Conservation (phyloP, 768 basidiomycete genomes). For the Pseudohyphozyma bogoriensis region DNA sequence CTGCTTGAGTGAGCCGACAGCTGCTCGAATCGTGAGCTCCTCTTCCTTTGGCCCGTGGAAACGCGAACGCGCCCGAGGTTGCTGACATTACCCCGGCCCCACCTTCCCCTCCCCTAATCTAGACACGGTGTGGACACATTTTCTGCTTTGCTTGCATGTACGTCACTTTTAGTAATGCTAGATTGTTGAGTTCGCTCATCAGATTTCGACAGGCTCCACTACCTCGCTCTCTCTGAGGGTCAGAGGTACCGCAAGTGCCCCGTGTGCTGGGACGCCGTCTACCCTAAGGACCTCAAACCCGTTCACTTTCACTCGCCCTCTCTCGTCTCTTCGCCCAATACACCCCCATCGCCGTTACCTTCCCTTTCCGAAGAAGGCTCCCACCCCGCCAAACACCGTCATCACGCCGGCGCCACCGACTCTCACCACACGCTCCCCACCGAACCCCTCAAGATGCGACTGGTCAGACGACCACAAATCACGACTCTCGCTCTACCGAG, state of each 20-base stretch:
- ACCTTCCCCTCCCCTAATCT: no score
- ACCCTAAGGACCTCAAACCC: conserved; percentile 77
- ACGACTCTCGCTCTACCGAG: conserved; percentile 90
- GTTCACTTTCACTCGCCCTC: conserved; percentile 74
- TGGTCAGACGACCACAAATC: conserved; percentile 86
- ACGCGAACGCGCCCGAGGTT: background rate
- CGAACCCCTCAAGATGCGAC: conserved; percentile 60
- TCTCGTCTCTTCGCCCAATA: conserved; percentile 2
- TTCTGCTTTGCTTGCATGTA: conserved; percentile 85
- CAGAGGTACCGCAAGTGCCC: conserved; percentile 72
- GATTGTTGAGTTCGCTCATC: background rate
- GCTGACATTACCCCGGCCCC: no score
- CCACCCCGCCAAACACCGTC: background rate
- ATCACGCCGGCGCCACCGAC: no score
- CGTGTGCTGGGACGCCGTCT: conserved; percentile 88
- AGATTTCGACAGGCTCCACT: conserved; percentile 18
- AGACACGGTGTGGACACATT: conserved; percentile 50
- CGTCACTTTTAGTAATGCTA: no score
- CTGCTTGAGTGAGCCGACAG: conserved; percentile 79
- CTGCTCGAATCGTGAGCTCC: conserved; percentile 49
- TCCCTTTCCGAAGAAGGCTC: no score
- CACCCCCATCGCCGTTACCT: background rate
- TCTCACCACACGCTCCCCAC: conserved; percentile 14
- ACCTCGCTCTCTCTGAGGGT: conserved; percentile 30
- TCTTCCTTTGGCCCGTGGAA: background rate